Percentiles rank a stretch among this genome's conserved stretches.
These are phyloP conservation scores for Nitzschia sp. DNA, from an alignment of 108 stramenopile genomes.

Conservation along the genomic window DNA sequence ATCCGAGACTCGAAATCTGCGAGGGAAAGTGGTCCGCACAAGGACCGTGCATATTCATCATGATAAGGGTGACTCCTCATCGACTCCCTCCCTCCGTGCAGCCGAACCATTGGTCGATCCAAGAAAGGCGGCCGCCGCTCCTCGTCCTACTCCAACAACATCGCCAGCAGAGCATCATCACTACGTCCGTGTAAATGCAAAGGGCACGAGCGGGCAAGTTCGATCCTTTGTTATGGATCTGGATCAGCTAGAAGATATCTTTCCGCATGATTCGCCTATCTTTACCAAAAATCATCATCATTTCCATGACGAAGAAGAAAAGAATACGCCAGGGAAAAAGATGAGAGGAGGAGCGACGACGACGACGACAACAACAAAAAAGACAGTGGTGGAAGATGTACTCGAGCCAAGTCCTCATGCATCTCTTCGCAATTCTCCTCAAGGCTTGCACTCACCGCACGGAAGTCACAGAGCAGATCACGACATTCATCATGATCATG, in stretches of 20 bases:
- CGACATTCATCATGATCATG: neutral
- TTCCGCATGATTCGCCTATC: constrained; percentile 1
- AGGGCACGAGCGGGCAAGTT: neutral
- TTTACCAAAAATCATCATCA: constrained; percentile 1
- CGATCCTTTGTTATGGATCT: neutral
- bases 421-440: no score
- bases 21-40: neutral
- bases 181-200: neutral
- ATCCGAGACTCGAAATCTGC: neutral
- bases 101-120: constrained; percentile 2
- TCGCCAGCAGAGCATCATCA: constrained; percentile 1
- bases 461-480: neutral
- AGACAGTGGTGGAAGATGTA: no score
- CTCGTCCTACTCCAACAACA: neutral
- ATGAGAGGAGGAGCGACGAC: neutral
- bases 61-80: neutral
- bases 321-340: neutral
- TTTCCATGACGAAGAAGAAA: neutral
- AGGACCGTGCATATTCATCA: neutral
- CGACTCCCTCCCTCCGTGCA: neutral
- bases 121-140: no score
- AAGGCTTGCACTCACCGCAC: no score
- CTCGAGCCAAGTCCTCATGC: no score
- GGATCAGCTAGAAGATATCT: constrained; percentile 1
- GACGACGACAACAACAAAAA: neutral